Conservation (phyloP, 2,329 filamentous ascomycete genomes). For the Ascochyta koolunga region DNA sequence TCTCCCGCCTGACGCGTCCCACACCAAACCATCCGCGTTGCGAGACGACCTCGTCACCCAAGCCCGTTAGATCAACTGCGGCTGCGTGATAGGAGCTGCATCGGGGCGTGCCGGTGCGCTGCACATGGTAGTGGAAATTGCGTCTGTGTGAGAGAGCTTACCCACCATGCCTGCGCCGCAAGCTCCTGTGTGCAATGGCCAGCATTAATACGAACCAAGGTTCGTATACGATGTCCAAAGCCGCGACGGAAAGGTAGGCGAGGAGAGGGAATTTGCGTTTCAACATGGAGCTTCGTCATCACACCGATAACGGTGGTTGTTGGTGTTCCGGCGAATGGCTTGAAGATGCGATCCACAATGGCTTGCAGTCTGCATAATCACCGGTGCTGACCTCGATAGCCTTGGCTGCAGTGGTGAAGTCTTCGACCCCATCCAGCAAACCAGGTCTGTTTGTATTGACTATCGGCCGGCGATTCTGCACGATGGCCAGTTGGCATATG, state of each 20-base stretch:
- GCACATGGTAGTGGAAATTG: slow-evolving; percentile 12
- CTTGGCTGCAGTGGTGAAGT: slow-evolving; percentile 18
- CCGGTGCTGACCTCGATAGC: slow-evolving; percentile 13
- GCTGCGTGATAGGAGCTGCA: slow-evolving; percentile 24
- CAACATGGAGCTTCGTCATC: neutral
- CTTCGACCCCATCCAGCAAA: neutral
- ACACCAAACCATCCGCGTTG: slow-evolving; percentile 13
- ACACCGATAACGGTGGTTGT: slow-evolving; percentile 7
- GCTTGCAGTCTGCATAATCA: slow-evolving; percentile 26
- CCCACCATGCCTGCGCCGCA: slow-evolving; percentile 6
- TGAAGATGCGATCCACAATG: slow-evolving; percentile 3
- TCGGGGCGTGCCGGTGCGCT: slow-evolving; percentile 28
- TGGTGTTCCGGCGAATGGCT: slow-evolving; percentile 3
- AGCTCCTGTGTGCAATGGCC: slow-evolving; percentile 1
- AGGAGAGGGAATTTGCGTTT: neutral
- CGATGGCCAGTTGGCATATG: slow-evolving; percentile 10
- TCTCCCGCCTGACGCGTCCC: slow-evolving; percentile 34
- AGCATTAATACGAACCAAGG: neutral
- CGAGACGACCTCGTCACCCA: slow-evolving; percentile 13
- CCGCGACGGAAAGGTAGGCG: neutral
- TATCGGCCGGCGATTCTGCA: slow-evolving; percentile 10
- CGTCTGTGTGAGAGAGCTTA: slow-evolving; percentile 2
- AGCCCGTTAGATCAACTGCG: slow-evolving; percentile 26
- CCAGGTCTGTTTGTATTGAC: slow-evolving; percentile 2
- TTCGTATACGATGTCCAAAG: neutral